Evolutionary conservation across 2,329 filamentous ascomycete species (phyloP).

Genomic region (Myriosclerotinia scirpicola): DNA sequence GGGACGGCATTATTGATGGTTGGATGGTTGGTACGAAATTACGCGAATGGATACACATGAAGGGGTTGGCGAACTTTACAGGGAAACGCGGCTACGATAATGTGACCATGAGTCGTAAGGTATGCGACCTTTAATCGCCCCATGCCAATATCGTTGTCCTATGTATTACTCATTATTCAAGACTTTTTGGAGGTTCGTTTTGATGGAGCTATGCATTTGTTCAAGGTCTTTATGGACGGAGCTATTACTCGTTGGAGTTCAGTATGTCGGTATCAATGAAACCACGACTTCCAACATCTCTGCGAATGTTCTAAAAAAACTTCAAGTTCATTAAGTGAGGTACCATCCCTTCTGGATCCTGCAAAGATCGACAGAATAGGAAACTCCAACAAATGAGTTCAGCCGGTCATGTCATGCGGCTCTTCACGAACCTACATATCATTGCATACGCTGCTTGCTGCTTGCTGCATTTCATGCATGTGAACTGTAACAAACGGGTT

Average conservation of each 20-base stretch:
- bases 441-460: conserved; percentile 1
- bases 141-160: neutral
- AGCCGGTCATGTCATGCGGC: conserved; percentile 19
- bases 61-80: conserved; percentile 8
- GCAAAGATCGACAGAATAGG: conserved; percentile 17
- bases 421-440: conserved; percentile 3
- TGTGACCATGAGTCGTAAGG: neutral
- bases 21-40: neutral
- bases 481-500: conserved; percentile 1
- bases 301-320: neutral
- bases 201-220: neutral
- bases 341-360: conserved; percentile 1
- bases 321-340: neutral
- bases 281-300: neutral
- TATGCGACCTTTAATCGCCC: conserved; percentile 6
- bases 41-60: conserved; percentile 17
- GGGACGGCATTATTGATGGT: conserved; percentile 2
- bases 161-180: neutral
- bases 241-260: neutral
- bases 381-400: conserved; percentile 9
- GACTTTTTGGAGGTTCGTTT: neutral
- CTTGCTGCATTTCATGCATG: conserved; percentile 2
- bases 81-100: conserved; percentile 14
- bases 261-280: neutral
- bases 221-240: neutral